These are phyloP conservation scores for Lotus japonicus DNA, from an alignment of 306 rosid genomes.

Conservation along the genomic window DNA sequence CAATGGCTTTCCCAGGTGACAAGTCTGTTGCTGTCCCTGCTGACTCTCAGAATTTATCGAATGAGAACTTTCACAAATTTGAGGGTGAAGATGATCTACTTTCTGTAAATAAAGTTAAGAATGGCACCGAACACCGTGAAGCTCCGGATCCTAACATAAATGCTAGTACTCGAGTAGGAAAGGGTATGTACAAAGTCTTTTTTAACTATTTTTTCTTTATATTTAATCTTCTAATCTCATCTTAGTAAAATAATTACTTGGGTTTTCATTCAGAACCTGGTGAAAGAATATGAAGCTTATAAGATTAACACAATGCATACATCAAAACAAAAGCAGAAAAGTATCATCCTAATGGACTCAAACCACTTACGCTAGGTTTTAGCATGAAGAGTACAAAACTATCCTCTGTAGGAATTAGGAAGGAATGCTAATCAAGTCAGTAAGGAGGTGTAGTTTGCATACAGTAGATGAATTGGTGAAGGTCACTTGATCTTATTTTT, in stretches of 20 bases:
- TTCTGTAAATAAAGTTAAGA: constrained; percentile 45
- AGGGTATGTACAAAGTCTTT: constrained; percentile 40
- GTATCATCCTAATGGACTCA: not conserved
- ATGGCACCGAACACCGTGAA: constrained; percentile 47
- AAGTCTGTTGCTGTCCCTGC: constrained; percentile 35
- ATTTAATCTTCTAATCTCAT: constrained; percentile 12
- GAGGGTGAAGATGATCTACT: constrained; percentile 40
- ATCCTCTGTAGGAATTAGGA: too few species aligned
- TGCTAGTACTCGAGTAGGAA: constrained; percentile 51
- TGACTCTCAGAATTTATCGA: constrained; percentile 23
- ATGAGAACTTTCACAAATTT: constrained; percentile 31
- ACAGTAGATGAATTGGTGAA: too few species aligned
- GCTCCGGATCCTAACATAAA: constrained; percentile 37
- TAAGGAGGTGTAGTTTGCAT: too few species aligned
- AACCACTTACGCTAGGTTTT: not conserved
- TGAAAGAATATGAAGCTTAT: constrained; percentile 3
- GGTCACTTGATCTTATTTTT: too few species aligned
- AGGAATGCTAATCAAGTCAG: too few species aligned
- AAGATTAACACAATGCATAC: not conserved
- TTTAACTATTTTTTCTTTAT: not conserved
- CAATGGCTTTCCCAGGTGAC: constrained; percentile 30
- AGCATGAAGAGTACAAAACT: too few species aligned
- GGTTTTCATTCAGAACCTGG: not conserved
- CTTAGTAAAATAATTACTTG: not conserved
- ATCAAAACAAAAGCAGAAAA: not conserved